Evolutionary conservation across 805 yeast genomes (phyloP).

Genomic region (Candida lessepsii): DNA sequence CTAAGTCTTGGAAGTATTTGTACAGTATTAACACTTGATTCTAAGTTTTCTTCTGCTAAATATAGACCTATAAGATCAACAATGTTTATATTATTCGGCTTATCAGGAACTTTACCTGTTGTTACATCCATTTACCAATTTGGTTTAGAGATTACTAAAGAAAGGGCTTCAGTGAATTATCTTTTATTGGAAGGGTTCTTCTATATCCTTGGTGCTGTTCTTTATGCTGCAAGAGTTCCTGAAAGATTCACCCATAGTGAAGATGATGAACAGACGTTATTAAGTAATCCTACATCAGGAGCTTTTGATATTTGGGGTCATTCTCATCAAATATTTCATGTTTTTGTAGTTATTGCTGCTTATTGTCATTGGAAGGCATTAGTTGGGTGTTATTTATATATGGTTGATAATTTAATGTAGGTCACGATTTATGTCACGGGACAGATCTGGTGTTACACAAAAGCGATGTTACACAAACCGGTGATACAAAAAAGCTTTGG

Average conservation of each 20-base stretch:
- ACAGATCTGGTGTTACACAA: no score
- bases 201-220: slow-evolving; percentile 74
- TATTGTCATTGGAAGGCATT: slow-evolving; percentile 69
- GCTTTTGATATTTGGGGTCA: slow-evolving; percentile 69
- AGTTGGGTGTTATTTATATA: slow-evolving; percentile 50
- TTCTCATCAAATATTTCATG: slow-evolving; percentile 83
- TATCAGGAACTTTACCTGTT: slow-evolving; percentile 74
- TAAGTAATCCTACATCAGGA: slow-evolving; percentile 20
- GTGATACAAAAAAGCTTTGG: not conserved
- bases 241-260: slow-evolving; percentile 50
- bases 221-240: slow-evolving; percentile 79
- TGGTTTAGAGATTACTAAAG: slow-evolving; percentile 50
- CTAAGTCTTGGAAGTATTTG: slow-evolving; percentile 59
- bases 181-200: slow-evolving; percentile 67
- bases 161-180: slow-evolving; percentile 59
- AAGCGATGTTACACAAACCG: no score
- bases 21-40: slow-evolving; percentile 59
- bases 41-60: slow-evolving; percentile 62
- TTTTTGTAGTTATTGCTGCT: slow-evolving; percentile 75
- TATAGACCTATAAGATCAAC: slow-evolving; percentile 78
- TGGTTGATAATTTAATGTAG: slow-evolving; percentile 15
- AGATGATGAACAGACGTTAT: slow-evolving; percentile 17
- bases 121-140: slow-evolving; percentile 46
- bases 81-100: slow-evolving; percentile 78
- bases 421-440: no score